Conservation (phyloP, 345 rosid species). For the Populus alba region DNA sequence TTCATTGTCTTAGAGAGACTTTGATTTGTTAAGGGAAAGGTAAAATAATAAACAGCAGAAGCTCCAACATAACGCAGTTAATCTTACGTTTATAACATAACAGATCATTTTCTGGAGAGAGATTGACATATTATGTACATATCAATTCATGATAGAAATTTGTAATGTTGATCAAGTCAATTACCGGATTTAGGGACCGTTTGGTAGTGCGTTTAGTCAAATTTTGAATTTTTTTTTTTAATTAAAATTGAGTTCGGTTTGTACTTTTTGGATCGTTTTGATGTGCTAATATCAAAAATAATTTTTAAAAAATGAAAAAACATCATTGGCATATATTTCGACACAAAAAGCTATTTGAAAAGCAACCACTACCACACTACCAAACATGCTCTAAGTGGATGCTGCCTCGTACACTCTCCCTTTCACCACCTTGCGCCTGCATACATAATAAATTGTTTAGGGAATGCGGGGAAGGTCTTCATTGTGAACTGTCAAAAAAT, state of each 20-base stretch:
- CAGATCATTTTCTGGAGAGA: neutral
- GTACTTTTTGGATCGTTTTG: no score
- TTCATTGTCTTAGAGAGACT: neutral
- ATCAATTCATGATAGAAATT: neutral
- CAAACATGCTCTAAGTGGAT: neutral
- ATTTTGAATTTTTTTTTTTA: no score
- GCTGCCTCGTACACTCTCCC: neutral
- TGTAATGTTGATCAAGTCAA: neutral
- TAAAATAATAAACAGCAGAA: neutral
- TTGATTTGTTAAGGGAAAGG: neutral
- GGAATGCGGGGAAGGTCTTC: neutral
- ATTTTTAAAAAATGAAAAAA: no score
- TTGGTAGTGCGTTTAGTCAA: no score
- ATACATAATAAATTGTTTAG: neutral
- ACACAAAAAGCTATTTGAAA: no score
- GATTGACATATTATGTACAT: conserved; percentile 10
- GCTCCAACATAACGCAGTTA: neutral
- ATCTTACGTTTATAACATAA: neutral
- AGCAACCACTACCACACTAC: no score
- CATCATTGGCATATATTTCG: no score
- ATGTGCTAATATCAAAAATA: no score
- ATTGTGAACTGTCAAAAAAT: neutral
- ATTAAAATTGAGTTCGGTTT: no score
- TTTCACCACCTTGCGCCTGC: no score
- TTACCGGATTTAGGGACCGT: neutral